Conservation (phyloP, 2,329 filamentous ascomycete species). For the Aspergillus amoenus region DNA sequence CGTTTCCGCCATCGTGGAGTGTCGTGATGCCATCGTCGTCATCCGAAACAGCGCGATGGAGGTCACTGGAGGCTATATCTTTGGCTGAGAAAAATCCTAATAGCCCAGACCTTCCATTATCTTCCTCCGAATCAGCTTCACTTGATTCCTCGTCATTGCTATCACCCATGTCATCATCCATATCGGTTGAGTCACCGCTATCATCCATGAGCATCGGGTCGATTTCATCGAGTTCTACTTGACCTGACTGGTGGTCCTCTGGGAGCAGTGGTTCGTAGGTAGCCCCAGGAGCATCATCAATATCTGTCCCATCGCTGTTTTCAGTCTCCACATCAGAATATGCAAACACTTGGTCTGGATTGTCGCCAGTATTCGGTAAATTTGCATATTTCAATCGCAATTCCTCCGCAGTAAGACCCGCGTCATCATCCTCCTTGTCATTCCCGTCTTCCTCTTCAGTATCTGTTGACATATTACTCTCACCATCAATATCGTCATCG, state of each 20-base stretch:
- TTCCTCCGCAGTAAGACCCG: slow-evolving; percentile 47
- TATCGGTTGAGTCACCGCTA: slow-evolving; percentile 48
- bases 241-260: slow-evolving; percentile 26
- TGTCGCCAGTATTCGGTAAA: slow-evolving; percentile 29
- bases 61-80: slow-evolving; percentile 26
- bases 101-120: slow-evolving; percentile 40
- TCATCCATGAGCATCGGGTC: slow-evolving; percentile 47
- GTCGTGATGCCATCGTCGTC: slow-evolving; percentile 41
- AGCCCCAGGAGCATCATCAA: slow-evolving; percentile 16
- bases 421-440: slow-evolving; percentile 44
- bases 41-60: slow-evolving; percentile 22
- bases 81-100: slow-evolving; percentile 50
- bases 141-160: slow-evolving; percentile 50
- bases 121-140: slow-evolving; percentile 50
- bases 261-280: slow-evolving; percentile 13
- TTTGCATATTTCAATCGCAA: slow-evolving; percentile 49
- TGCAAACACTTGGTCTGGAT: slow-evolving; percentile 25
- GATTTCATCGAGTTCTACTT: slow-evolving; percentile 42
- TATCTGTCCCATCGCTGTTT: slow-evolving; percentile 20
- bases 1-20: slow-evolving; percentile 26
- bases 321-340: slow-evolving; percentile 23
- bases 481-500: slow-evolving; percentile 53
- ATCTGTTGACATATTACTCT: slow-evolving; percentile 50
- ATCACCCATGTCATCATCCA: slow-evolving; percentile 51
- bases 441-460: slow-evolving; percentile 44